These are phyloP conservation scores for Botryotinia calthae DNA, from an alignment of 2,329 filamentous ascomycete species.

Conservation along the genomic window DNA sequence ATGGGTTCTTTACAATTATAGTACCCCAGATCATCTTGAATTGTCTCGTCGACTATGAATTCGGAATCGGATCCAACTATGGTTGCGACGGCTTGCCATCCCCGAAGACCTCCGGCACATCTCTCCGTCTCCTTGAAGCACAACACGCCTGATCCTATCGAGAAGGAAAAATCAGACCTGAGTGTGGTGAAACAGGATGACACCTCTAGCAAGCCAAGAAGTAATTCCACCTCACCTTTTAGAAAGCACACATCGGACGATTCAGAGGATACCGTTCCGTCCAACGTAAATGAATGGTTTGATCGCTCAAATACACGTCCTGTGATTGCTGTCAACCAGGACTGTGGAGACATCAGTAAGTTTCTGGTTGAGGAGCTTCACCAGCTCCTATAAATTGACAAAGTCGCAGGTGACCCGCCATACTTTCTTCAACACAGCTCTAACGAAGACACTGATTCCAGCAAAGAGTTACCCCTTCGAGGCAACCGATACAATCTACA, in stretches of 20 bases:
- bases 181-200: background rate
- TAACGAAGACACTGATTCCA: constrained; percentile 18
- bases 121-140: constrained; percentile 30
- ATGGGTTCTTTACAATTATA: constrained; percentile 15
- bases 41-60: constrained; percentile 15
- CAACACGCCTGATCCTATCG: background rate
- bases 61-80: background rate
- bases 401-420: constrained; percentile 32
- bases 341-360: constrained; percentile 32
- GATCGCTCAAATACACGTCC: constrained; percentile 32
- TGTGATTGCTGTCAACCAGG: constrained; percentile 15
- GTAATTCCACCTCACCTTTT: background rate
- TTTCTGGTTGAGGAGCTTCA: background rate
- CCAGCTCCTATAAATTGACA: background rate
- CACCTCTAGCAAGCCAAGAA: background rate
- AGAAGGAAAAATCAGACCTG: background rate
- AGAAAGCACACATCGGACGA: constrained; percentile 26
- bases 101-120: constrained; percentile 32
- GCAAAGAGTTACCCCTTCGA: background rate
- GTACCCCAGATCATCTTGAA: background rate
- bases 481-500: background rate
- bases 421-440: constrained; percentile 32
- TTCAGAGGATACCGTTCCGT: constrained; percentile 22
- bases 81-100: constrained; percentile 22
- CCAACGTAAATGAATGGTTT: constrained; percentile 33